Percentiles rank a stretch among this genome's conserved stretches.
phyloP scores from a whole-genome alignment of 768 basidiomycete species.

The Agaricus bisporus region DNA sequence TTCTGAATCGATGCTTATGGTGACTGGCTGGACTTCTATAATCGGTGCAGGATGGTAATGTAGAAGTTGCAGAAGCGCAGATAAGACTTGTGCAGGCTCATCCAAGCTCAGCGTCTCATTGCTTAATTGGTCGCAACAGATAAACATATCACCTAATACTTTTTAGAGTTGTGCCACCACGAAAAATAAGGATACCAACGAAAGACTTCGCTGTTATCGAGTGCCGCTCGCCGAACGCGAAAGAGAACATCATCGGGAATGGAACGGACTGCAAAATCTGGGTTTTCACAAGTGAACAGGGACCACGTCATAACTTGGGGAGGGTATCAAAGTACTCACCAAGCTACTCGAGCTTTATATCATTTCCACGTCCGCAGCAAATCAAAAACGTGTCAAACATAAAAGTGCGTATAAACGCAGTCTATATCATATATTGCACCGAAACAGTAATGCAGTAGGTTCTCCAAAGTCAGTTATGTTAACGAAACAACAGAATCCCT shows the following conservation, averaged over 20 bases:
- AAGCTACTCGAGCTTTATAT: not conserved
- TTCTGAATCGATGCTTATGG: slow-evolving; percentile 14
- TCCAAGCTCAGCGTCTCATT: slow-evolving; percentile 42
- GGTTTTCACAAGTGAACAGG: slow-evolving; percentile 37
- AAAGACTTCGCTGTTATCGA: slow-evolving; percentile 57
- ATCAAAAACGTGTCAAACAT: slow-evolving; percentile 9
- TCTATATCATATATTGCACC: slow-evolving; percentile 3
- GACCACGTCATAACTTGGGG: slow-evolving; percentile 23
- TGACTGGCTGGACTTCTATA: slow-evolving; percentile 12
- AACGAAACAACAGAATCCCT: slow-evolving; percentile 9
- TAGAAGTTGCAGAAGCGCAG: slow-evolving; percentile 48
- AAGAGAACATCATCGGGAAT: slow-evolving; percentile 45
- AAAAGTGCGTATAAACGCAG: not conserved
- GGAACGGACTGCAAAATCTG: slow-evolving; percentile 55
- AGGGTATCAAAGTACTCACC: slow-evolving; percentile 1
- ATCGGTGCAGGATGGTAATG: slow-evolving; percentile 50
- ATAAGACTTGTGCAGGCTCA: slow-evolving; percentile 43
- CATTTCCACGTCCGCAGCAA: slow-evolving; percentile 3
- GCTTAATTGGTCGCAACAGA: slow-evolving; percentile 38
- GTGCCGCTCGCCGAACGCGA: slow-evolving; percentile 39
- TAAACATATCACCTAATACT: slow-evolving; percentile 60
- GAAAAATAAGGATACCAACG: slow-evolving; percentile 32
- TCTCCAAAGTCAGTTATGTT: slow-evolving; percentile 9
- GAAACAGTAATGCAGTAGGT: slow-evolving; percentile 6
- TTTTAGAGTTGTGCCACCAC: not conserved